phyloP scores from a whole-genome alignment of 345 rosid species.

The Clarkia xantiana region DNA sequence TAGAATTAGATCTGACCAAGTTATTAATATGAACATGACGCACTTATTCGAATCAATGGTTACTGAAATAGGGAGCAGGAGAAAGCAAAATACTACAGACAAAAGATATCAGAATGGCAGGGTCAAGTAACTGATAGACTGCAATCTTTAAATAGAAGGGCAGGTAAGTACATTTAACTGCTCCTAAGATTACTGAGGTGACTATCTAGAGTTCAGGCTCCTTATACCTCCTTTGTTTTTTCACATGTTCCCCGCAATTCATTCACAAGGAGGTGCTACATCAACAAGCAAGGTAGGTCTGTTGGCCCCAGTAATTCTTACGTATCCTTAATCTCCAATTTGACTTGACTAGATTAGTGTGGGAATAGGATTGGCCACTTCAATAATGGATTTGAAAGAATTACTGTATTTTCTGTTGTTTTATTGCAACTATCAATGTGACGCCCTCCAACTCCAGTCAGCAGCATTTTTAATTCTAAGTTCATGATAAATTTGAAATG shows the following conservation, averaged over 20 bases:
- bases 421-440: no score
- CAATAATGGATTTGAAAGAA: no score
- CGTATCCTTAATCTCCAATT: no score
- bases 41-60: not conserved
- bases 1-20: no score
- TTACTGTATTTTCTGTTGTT: no score
- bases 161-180: slow-evolving; percentile 24
- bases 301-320: not conserved
- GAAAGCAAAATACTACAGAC: slow-evolving; percentile 67
- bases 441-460: no score
- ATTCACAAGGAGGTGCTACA: slow-evolving; percentile 33
- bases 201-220: slow-evolving; percentile 3
- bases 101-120: slow-evolving; percentile 89
- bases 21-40: not conserved
- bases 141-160: slow-evolving; percentile 43
- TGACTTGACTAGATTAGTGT: no score
- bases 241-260: not conserved
- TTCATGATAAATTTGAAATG: no score
- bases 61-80: slow-evolving; percentile 45
- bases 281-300: slow-evolving; percentile 49
- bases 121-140: slow-evolving; percentile 74
- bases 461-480: no score
- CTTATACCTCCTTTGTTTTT: not conserved
- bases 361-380: no score
- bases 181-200: not conserved